Evolutionary conservation across 805 yeast species (phyloP).

Genomic region (Lachancea meyersii): DNA sequence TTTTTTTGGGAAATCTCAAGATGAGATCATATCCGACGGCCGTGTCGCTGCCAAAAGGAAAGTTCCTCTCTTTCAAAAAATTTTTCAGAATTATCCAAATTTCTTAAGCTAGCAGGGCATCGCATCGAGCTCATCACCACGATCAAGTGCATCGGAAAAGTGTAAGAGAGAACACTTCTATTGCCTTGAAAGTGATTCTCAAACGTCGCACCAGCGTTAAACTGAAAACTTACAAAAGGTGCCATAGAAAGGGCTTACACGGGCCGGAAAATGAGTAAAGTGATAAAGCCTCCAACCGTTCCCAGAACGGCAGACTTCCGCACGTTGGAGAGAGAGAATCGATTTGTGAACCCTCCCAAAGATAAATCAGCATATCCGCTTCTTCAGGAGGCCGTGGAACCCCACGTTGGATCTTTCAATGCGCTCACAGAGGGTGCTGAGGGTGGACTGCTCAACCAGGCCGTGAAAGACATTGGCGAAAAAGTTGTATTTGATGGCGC

Average conservation of each 20-base stretch:
- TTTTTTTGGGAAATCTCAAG: too few relatives aligned
- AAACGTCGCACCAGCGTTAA: constrained; percentile 2
- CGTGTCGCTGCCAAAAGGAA: too few relatives aligned
- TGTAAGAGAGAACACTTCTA: not conserved
- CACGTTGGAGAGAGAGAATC: constrained; percentile 81
- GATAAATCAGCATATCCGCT: constrained; percentile 78
- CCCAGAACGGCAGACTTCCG: constrained; percentile 41
- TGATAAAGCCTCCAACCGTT: constrained; percentile 23
- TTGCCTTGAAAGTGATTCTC: not conserved
- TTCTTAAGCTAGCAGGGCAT: constrained; percentile 3
- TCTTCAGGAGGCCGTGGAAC: constrained; percentile 82
- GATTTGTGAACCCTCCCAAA: constrained; percentile 85
- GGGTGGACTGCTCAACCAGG: constrained; percentile 80
- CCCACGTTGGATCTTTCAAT: constrained; percentile 94
- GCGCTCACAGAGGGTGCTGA: constrained; percentile 85
- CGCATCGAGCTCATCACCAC: constrained; percentile 3
- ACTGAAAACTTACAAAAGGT: too few relatives aligned
- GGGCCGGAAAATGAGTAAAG: constrained; percentile 25
- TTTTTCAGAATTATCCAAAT: constrained; percentile 5
- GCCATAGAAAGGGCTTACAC: not conserved
- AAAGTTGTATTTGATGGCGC: constrained; percentile 77
- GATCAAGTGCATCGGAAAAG: constrained; percentile 1
- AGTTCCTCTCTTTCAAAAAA: too few relatives aligned
- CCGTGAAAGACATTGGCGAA: constrained; percentile 81
- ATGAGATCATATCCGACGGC: too few relatives aligned